Evolutionary conservation across 495 filamentous ascomycete species (phyloP).

Genomic region (Podospora fimiseda): DNA sequence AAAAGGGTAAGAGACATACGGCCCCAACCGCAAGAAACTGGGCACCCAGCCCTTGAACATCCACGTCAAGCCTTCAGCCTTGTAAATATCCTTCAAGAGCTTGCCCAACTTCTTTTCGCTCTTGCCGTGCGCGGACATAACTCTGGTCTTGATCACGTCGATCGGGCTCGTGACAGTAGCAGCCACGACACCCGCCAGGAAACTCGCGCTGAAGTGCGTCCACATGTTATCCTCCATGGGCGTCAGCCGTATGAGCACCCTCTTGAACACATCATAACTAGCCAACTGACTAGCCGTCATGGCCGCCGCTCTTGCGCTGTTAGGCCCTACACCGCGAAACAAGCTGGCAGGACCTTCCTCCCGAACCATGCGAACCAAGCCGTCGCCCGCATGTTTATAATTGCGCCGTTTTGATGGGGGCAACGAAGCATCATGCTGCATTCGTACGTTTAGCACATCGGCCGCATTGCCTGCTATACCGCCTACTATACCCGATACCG

Average conservation of each 20-base stretch:
- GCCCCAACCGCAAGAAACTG: constrained; percentile 83
- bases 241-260: constrained; percentile 57
- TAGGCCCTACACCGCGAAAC: constrained; percentile 89
- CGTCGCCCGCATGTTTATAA: constrained; percentile 85
- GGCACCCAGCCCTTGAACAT: constrained; percentile 98
- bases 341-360: constrained; percentile 67
- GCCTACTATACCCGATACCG: constrained; percentile 77
- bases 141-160: constrained; percentile 93
- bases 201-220: constrained; percentile 82
- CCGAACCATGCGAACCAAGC: constrained; percentile 72
- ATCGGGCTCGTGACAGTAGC: constrained; percentile 93
- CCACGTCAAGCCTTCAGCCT: constrained; percentile 76
- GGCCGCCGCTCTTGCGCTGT: constrained; percentile 78
- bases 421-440: constrained; percentile 90
- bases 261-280: constrained; percentile 88
- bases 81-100: constrained; percentile 62
- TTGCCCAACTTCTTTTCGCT: constrained; percentile 49
- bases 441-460: constrained; percentile 94
- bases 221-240: constrained; percentile 67
- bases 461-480: constrained; percentile 89
- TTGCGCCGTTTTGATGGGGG: constrained; percentile 68
- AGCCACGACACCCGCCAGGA: constrained; percentile 86
- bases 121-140: constrained; percentile 71
- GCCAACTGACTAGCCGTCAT: constrained; percentile 93
- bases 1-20: constrained; percentile 33